phyloP scores from a whole-genome alignment of 257 asterid species.

The Parsonsia alboflavescens region DNA sequence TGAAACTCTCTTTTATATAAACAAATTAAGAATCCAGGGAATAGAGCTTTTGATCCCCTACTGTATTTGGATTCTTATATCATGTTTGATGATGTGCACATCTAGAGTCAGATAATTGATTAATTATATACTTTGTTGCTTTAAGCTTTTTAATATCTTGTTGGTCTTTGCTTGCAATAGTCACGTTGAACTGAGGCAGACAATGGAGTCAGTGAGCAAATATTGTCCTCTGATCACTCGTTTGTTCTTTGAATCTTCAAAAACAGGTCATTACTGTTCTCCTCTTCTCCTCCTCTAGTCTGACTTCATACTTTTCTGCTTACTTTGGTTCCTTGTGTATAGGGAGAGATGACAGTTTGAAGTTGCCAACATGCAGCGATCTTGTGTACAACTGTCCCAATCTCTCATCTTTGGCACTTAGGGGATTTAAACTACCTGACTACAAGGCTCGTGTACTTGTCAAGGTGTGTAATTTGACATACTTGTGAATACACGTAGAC shows the following conservation, averaged over 20 bases:
- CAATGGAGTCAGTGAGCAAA: slow-evolving; percentile 68
- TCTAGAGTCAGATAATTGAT: not conserved
- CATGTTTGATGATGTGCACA: not conserved
- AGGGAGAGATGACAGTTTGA: slow-evolving; percentile 89
- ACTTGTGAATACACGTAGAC: not conserved
- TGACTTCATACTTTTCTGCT: slow-evolving; percentile 20
- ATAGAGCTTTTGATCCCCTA: not conserved
- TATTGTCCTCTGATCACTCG: slow-evolving; percentile 68
- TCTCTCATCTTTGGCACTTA: slow-evolving; percentile 58
- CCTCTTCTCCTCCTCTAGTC: slow-evolving; percentile 6
- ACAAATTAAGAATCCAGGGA: too few relatives aligned
- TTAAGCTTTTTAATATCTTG: not conserved
- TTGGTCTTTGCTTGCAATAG: slow-evolving; percentile 30
- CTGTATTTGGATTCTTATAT: not conserved
- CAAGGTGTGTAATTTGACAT: slow-evolving; percentile 41
- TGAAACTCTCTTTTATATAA: not conserved
- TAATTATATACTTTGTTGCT: not conserved
- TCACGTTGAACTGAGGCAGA: slow-evolving; percentile 59
- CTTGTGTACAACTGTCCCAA: slow-evolving; percentile 57
- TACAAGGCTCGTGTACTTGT: slow-evolving; percentile 50
- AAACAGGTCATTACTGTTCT: slow-evolving; percentile 43
- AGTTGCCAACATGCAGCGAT: slow-evolving; percentile 55
- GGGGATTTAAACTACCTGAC: slow-evolving; percentile 75
- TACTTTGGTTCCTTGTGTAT: slow-evolving; percentile 20
- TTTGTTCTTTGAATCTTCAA: slow-evolving; percentile 66